Evolutionary conservation across 2,329 filamentous ascomycete genomes (phyloP), one percentile per base, ranked within the genome.

Genomic region (Cladosporium oxysporum): DNA sequence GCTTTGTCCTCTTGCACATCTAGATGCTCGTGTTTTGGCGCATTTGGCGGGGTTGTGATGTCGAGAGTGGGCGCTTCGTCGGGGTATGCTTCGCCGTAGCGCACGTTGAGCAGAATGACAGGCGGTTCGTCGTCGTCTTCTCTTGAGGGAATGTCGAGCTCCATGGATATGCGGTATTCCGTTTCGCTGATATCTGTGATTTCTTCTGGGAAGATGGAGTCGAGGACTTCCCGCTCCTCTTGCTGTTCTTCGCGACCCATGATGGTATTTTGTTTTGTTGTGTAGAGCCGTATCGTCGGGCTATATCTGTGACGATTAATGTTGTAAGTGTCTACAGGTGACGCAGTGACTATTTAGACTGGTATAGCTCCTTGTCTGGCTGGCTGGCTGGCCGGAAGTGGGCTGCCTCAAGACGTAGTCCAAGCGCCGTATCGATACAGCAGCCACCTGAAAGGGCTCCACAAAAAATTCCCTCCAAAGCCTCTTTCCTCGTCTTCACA

Each of bases 191-290:
- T 88, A 77, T 97, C 95, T 95, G 77, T 94, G 72, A 99, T 97
- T 82, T 99, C 95, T 67, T 99, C 94, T 1, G 95, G 93, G 73
- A 98, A 99, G 76, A 99, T 99, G 68, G 94, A 97, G 76, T 96
- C 92, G 77, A 99, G 92, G 73, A 99, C 94, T 80, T 99, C 95
- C 68, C 93, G 90, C 85, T 99, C 95, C 82, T 99, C 95, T 71
- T 89, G 82, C 79, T 99, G 95, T 68, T 99, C 95, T 84, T 98
- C 94, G 66, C 78, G 71, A 29, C 83, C 83, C 83, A 84, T 84
- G 64, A 61, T 73, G 33, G 14, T 47, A 7, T 58, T 58, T 18
- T 41, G 1, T 28, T 18, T 5, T 23, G 55, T 58, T 5, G 41
- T 35, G 55, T 58, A 12, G 41, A 21, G 0, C 16, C 5, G 49